phyloP scores from a whole-genome alignment of 352 stramenopile genomes.

The Phytophthora foliorum region DNA sequence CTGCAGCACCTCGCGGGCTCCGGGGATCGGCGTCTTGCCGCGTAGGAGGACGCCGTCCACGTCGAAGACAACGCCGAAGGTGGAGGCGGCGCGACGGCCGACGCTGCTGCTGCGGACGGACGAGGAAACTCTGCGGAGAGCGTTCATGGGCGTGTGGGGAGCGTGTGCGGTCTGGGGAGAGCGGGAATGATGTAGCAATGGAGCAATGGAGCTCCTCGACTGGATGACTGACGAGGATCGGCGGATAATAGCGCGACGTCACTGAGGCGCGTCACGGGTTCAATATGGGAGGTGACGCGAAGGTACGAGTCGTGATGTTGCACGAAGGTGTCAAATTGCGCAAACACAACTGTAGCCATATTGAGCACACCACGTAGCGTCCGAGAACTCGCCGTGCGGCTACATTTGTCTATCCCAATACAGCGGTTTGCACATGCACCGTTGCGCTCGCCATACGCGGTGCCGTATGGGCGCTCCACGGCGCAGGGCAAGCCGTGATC shows the following conservation, averaged over 20 bases:
- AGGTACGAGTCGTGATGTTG: constrained; percentile 15
- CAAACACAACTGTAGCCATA: constrained; percentile 17
- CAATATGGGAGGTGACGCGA: constrained; percentile 3
- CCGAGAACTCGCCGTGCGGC: neutral
- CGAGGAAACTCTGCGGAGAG: constrained; percentile 17
- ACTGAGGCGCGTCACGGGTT: constrained; percentile 10
- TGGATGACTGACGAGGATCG: constrained; percentile 12
- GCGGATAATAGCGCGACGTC: constrained; percentile 5
- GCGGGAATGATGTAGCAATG: constrained; percentile 8
- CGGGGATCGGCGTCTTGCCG: constrained; percentile 77
- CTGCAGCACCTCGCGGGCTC: constrained; percentile 73
- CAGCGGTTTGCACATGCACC: too few relatives aligned
- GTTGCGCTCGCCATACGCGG: too few relatives aligned
- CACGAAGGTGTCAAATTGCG: constrained; percentile 45
- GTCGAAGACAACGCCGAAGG: constrained; percentile 87
- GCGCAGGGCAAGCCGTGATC: too few relatives aligned
- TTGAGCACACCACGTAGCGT: neutral
- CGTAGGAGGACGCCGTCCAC: constrained; percentile 86
- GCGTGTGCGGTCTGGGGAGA: neutral
- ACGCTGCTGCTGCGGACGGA: constrained; percentile 7
- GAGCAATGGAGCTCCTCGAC: constrained; percentile 6
- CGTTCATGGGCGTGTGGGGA: constrained; percentile 26
- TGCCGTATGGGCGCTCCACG: too few relatives aligned
- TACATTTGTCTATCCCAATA: neutral
- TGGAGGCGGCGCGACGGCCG: constrained; percentile 35